Conservation (phyloP, 768 basidiomycete genomes). For the Dioszegia crocea region DNA sequence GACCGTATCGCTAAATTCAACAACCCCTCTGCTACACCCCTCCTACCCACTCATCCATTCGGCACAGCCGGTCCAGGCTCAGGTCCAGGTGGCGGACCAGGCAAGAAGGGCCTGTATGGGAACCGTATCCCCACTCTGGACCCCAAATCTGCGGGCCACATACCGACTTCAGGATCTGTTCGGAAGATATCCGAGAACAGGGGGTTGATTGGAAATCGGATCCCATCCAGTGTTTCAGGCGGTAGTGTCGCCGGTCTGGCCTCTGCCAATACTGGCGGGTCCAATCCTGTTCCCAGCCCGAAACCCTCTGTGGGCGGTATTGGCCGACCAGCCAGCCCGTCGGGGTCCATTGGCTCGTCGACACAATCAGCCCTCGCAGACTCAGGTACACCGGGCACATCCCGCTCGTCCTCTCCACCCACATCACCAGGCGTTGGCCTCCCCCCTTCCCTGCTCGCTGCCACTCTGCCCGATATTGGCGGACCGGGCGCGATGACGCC, state of each 20-base stretch:
- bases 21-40: slow-evolving; percentile 39
- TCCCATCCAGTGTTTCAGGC: slow-evolving; percentile 20
- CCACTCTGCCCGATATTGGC: slow-evolving; percentile 30
- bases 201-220: slow-evolving; percentile 36
- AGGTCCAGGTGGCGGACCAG: neutral
- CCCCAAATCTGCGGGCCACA: slow-evolving; percentile 31
- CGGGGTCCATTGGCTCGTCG: slow-evolving; percentile 31
- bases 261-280: slow-evolving; percentile 7
- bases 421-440: slow-evolving; percentile 25
- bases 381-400: slow-evolving; percentile 24
- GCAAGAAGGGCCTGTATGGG: slow-evolving; percentile 31
- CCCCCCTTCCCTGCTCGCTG: slow-evolving; percentile 19
- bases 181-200: slow-evolving; percentile 29
- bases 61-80: slow-evolving; percentile 18
- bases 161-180: slow-evolving; percentile 4
- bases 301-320: neutral
- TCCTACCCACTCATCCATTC: slow-evolving; percentile 36
- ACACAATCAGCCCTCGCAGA: slow-evolving; percentile 13
- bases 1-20: slow-evolving; percentile 45
- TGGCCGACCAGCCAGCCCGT: slow-evolving; percentile 30
- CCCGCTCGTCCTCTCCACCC: slow-evolving; percentile 32
- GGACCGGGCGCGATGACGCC: slow-evolving; percentile 36
- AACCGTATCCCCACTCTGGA: slow-evolving; percentile 41
- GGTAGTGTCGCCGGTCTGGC: slow-evolving; percentile 2
- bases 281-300: neutral